Percentiles rank a stretch among this genome's conserved stretches.
phyloP scores from a whole-genome alignment of 495 filamentous ascomycete genomes.

The Aspergillus incahuasiensis region DNA sequence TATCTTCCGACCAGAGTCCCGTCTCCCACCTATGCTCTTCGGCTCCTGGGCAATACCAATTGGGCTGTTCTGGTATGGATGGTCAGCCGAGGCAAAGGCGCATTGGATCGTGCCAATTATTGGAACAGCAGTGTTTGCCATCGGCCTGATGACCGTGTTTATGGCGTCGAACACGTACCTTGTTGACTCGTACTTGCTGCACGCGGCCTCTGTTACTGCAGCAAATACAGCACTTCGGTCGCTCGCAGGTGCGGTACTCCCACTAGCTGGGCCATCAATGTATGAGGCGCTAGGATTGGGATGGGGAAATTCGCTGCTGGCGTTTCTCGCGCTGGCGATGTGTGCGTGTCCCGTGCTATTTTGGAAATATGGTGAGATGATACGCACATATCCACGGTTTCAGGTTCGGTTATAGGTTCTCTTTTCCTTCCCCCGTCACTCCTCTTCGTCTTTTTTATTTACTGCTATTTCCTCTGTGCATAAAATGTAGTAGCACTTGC shows the following conservation, averaged over 20 bases:
- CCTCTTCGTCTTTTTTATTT: too few relatives aligned
- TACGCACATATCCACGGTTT: constrained; percentile 24
- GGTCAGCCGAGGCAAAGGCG: constrained; percentile 49
- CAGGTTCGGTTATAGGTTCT: constrained; percentile 14
- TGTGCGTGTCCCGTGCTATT: constrained; percentile 35
- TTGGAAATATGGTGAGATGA: constrained; percentile 33
- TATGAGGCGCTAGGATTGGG: constrained; percentile 37
- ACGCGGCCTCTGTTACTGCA: constrained; percentile 66
- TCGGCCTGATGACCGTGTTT: constrained; percentile 52
- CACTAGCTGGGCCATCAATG: constrained; percentile 40
- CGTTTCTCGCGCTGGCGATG: constrained; percentile 42
- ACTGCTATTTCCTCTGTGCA: too few relatives aligned
- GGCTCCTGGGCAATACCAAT: constrained; percentile 54
- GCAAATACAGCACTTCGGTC: constrained; percentile 52
- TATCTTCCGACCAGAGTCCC: constrained; percentile 26
- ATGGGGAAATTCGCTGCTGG: constrained; percentile 46
- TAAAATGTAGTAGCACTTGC: too few relatives aligned
- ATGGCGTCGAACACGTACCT: constrained; percentile 60
- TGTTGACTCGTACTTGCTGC: constrained; percentile 61
- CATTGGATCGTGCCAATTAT: constrained; percentile 66
- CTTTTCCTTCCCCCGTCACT: too few relatives aligned
- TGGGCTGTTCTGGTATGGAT: constrained; percentile 69
- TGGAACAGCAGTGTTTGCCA: constrained; percentile 60
- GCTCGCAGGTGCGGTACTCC: constrained; percentile 55
- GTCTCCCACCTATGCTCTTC: constrained; percentile 51